phyloP scores from a whole-genome alignment of 2,329 filamentous ascomycete genomes.

The Chaetomiaceae sp. region DNA sequence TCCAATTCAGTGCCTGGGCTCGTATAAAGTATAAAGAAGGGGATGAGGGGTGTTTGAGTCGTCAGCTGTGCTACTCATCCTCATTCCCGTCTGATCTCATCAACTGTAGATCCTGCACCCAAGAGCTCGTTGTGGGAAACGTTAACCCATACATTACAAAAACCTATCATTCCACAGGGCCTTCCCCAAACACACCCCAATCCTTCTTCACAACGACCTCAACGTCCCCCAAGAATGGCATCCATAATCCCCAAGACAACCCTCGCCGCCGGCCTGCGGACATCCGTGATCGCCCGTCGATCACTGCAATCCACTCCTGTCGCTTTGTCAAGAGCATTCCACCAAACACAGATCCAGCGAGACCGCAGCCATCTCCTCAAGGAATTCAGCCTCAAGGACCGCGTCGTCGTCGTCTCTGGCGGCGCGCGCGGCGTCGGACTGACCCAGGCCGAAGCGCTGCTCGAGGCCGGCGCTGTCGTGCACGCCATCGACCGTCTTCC shows the following conservation, averaged over 20 bases:
- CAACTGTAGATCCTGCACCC: not conserved
- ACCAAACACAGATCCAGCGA: slow-evolving; percentile 11
- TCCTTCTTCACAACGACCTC: not conserved
- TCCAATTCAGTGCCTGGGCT: not conserved
- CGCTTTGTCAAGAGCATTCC: slow-evolving; percentile 8
- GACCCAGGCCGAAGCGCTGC: slow-evolving; percentile 70
- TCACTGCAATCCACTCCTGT: not conserved
- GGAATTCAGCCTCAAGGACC: slow-evolving; percentile 71
- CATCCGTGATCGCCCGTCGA: slow-evolving; percentile 4
- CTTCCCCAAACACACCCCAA: not conserved
- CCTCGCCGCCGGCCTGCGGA: slow-evolving; percentile 1
- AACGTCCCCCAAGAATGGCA: slow-evolving; percentile 7
- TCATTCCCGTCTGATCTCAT: not conserved
- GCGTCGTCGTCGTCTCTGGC: slow-evolving; percentile 72
- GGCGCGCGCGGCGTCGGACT: slow-evolving; percentile 73
- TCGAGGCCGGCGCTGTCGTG: slow-evolving; percentile 73
- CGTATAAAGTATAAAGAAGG: too few species aligned
- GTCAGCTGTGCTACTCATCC: not conserved
- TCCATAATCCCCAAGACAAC: slow-evolving; percentile 3
- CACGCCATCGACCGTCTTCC: slow-evolving; percentile 62
- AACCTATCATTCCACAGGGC: too few species aligned
- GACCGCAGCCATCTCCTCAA: slow-evolving; percentile 41
- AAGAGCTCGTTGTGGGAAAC: not conserved
- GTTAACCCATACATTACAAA: not conserved
- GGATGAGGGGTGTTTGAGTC: not conserved